Base-by-base conservation (phyloP, 108 stramenopile species). In the Fragilariopsis cylindrus region DNA sequence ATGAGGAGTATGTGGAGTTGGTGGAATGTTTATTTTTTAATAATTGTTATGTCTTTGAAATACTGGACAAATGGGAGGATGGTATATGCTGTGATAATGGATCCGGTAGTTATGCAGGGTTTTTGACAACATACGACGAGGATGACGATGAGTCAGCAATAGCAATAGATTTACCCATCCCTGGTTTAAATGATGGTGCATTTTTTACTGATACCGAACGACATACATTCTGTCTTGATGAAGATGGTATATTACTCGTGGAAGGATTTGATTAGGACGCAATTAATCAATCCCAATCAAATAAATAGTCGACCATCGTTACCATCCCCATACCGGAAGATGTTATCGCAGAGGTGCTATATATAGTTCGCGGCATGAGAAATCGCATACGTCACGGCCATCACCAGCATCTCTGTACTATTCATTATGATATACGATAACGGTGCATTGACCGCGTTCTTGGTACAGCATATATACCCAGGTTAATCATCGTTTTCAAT, bases 21-120 rank as follows among this genome's bases (percentile, higher is more conserved):
- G 62, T 63, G 5, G 1, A 1, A 30, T 63, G 62, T 44, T 45
- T 63, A 12, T 3, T n/a, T 4, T 40, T 15, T 8, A 44, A 63
- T 40, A 40, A 8, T 3, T 63, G 62, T 40, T 63, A 63, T 30
- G 45, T 63, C 13, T 63, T 63, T 15, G 11, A 41, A 63, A 63
- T 63, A 9, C 8, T 11, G 0, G 62, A 63, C 42, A 63, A 63
- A 63, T 63, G 62, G 62, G 62, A 63, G n/a, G 62, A 63, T n/a
- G 62, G 62, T n/a, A 63, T 63, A 41, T 63, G 62, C 19, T 63
- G 62, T 63, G 43, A 45, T 7, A 63, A 63, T 45, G 62, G 62
- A 30, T 13, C 21, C 0, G 62, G 62, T n/a, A 63, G 62, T 45
- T 63, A 63, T 63, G 4, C 46, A 7, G 62, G 62, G 11, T 30